Evolutionary conservation across 768 basidiomycete species (phyloP), one percentile per base, ranked within the genome.

Genomic region (Cyathus striatus): DNA sequence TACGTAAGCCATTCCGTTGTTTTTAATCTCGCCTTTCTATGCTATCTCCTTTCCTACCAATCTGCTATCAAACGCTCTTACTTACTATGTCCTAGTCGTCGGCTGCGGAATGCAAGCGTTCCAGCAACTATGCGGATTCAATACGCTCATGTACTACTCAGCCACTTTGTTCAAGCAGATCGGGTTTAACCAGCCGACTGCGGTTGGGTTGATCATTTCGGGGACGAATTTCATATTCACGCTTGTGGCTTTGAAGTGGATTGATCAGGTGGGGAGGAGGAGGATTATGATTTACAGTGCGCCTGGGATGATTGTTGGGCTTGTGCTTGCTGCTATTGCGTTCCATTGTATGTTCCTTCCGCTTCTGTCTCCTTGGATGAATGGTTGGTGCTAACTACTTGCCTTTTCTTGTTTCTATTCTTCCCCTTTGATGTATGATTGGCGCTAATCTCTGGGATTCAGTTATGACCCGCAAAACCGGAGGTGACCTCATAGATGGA

Each of bases 51-150:
- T 40, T 12, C 16, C 13, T 40, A 13, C 39, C 9, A 22, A 22
- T 10, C 10, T 3, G 10, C 10, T 22, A 9, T 10, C 23, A 40
- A n/a, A 10, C 30, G 10, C 33, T 13, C 43, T 79, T 67, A 25
- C 6, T 26, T 20, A 23, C 33, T 23, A 9, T 14, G 26, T 18
- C 38, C 10, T 44, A 87, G 84, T 86, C 49, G 71, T 91, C 12
- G 83, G 77, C 7, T 86, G 85, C 55, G 88, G 84, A 34, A 78
- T 90, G 61, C 88, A 90, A 64, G 86, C 83, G 0, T 83, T 81
- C 61, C 89, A 92, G 55, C 89, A 90, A 56, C 70, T 90, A 0
- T 90, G 81, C 47, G 89, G 89, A 2, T 90, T 89, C 69, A 90
- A 90, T 53, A 87, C 88, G 0, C 72, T 89, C 45, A 79, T 81